These are phyloP conservation scores for Penicillium vulpinum DNA, from an alignment of 2,329 filamentous ascomycete genomes.

Conservation along the genomic window DNA sequence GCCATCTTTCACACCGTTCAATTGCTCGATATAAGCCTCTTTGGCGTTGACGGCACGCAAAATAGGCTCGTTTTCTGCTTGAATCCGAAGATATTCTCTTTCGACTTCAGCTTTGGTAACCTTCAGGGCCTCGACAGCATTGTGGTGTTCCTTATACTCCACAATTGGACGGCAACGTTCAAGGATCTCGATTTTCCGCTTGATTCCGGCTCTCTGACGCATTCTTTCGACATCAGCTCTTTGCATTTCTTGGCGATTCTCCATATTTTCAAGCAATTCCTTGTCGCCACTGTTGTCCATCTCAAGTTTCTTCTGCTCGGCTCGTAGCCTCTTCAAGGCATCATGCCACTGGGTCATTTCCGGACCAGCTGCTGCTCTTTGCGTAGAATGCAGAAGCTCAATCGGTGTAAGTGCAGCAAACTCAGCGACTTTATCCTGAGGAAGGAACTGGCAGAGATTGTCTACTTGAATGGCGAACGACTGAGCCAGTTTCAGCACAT, in stretches of 20 bases:
- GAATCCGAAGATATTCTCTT: constrained; percentile 59
- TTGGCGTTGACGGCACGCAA: constrained; percentile 70
- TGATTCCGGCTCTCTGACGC: constrained; percentile 69
- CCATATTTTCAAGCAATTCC: constrained; percentile 65
- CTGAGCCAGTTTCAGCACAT: constrained; percentile 66
- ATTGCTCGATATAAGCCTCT: constrained; percentile 59
- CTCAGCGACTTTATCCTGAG: constrained; percentile 92
- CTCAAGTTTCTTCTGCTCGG: constrained; percentile 65
- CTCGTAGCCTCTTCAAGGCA: constrained; percentile 69
- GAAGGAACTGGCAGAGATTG: constrained; percentile 95
- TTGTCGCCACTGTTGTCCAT: constrained; percentile 58
- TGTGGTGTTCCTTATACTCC: constrained; percentile 60
- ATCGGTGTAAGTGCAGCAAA: constrained; percentile 83
- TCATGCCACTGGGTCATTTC: constrained; percentile 79
- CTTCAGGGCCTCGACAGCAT: constrained; percentile 55
- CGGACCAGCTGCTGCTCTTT: constrained; percentile 80
- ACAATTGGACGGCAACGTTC: constrained; percentile 66
- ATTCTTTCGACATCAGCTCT: constrained; percentile 81
- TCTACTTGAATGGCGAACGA: constrained; percentile 89
- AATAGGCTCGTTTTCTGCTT: constrained; percentile 65
- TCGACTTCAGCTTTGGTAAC: constrained; percentile 56
- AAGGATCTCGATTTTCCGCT: constrained; percentile 64
- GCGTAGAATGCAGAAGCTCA: constrained; percentile 79
- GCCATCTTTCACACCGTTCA: constrained; percentile 57
- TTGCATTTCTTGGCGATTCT: constrained; percentile 71